phyloP scores from a whole-genome alignment of 2,329 filamentous ascomycete genomes.

The Penicillium sp. region DNA sequence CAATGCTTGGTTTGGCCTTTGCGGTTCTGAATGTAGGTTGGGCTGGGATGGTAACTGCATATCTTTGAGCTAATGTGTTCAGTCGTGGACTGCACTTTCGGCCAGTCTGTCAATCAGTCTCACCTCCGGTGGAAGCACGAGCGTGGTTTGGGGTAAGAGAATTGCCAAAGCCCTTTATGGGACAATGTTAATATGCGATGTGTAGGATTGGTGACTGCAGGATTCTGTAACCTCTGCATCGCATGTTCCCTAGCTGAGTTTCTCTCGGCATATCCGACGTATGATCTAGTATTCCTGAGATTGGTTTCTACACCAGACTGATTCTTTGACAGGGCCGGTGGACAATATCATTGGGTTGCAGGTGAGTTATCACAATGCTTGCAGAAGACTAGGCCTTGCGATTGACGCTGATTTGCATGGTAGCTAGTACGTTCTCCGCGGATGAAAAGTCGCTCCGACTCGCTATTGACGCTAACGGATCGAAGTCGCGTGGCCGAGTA shows the following conservation, averaged over 20 bases:
- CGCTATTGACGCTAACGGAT: background rate
- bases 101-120: conserved; percentile 59
- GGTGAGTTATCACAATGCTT: conserved; percentile 27
- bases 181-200: background rate
- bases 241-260: conserved; percentile 68
- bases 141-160: conserved; percentile 66
- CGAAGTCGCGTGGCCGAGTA: conserved; percentile 55
- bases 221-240: conserved; percentile 66
- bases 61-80: conserved; percentile 6
- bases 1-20: conserved; percentile 60
- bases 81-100: conserved; percentile 58
- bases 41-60: background rate
- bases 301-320: background rate
- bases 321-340: conserved; percentile 44
- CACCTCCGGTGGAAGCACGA: conserved; percentile 67
- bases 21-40: conserved; percentile 53
- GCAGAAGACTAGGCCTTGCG: background rate
- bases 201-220: conserved; percentile 52
- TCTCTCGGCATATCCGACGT: conserved; percentile 59
- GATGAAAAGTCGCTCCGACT: background rate
- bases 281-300: conserved; percentile 4
- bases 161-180: background rate
- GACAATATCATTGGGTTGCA: conserved; percentile 69
- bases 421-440: conserved; percentile 30
- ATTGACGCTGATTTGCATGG: conserved; percentile 6